Evolutionary conservation across 106 monocot genomes (phyloP).

Genomic region (Cymbidium sinense): DNA sequence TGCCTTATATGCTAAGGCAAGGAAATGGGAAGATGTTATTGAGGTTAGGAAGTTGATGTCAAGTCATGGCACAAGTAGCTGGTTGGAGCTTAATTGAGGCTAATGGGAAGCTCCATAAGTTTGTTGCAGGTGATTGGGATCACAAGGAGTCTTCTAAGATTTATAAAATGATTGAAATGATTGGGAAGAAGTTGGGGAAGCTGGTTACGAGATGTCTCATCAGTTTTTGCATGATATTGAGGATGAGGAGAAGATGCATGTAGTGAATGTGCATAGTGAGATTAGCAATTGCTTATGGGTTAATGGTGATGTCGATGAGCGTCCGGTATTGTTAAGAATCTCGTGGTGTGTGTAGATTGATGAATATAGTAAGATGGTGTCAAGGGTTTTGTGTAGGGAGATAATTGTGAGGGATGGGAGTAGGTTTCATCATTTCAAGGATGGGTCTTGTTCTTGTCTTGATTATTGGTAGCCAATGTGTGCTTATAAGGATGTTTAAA

Average conservation of each 20-base stretch:
- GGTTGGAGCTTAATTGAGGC: slow-evolving; percentile 72
- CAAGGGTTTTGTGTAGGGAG: slow-evolving; percentile 52
- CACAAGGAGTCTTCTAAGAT: slow-evolving; percentile 36
- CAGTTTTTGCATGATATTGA: slow-evolving; percentile 58
- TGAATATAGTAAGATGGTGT: slow-evolving; percentile 57
- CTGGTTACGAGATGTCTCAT: slow-evolving; percentile 44
- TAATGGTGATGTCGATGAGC: slow-evolving; percentile 29
- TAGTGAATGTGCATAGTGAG: slow-evolving; percentile 55
- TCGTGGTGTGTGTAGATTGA: slow-evolving; percentile 62
- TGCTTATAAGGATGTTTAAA: not conserved
- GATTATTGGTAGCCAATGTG: slow-evolving; percentile 44
- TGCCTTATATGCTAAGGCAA: slow-evolving; percentile 45
- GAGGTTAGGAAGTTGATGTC: slow-evolving; percentile 46
- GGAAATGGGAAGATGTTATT: slow-evolving; percentile 51
- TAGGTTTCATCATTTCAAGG: slow-evolving; percentile 65
- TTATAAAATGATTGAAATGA: slow-evolving; percentile 28
- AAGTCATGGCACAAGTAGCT: slow-evolving; percentile 23
- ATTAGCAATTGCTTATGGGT: slow-evolving; percentile 59
- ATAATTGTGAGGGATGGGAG: slow-evolving; percentile 72
- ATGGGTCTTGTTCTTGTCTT: slow-evolving; percentile 47
- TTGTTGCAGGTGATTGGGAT: slow-evolving; percentile 42
- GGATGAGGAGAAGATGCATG: slow-evolving; percentile 57
- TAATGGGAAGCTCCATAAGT: slow-evolving; percentile 37
- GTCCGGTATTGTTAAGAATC: slow-evolving; percentile 49
- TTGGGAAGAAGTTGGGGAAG: slow-evolving; percentile 30